A percentile compares a stretch with the other conserved stretches of the same genome.
Conservation (phyloP, 148 eudicot genomes). For the Silene conica region DNA sequence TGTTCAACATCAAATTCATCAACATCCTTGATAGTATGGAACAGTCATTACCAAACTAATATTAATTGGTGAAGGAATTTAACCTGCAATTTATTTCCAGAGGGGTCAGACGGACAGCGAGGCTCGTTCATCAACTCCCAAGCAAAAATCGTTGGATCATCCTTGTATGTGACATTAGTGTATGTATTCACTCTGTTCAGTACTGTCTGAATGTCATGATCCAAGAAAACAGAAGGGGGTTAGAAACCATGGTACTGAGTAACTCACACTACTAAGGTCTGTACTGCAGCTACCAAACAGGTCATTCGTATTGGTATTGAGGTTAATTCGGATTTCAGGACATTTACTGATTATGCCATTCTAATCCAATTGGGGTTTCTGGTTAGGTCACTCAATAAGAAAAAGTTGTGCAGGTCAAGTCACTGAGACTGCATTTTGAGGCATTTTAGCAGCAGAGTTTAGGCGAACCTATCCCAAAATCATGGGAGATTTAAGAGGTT, state of each 20-base stretch:
- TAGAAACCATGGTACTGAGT: background rate
- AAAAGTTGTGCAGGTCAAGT: too few species aligned
- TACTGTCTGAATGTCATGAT: constrained; percentile 44
- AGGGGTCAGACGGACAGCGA: constrained; percentile 63
- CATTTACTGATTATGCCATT: too few species aligned
- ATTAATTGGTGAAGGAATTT: background rate
- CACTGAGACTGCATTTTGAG: too few species aligned
- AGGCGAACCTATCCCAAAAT: too few species aligned
- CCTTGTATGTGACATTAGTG: constrained; percentile 77
- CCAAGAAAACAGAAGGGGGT: background rate
- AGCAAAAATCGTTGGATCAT: constrained; percentile 83
- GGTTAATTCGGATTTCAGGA: too few species aligned
- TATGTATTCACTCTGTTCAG: constrained; percentile 69
- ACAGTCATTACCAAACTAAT: background rate
- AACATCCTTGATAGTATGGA: background rate
- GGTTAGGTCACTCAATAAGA: too few species aligned
- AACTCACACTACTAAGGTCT: too few species aligned
- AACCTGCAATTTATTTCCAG: constrained; percentile 78
- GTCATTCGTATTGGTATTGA: too few species aligned
- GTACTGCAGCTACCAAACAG: too few species aligned
- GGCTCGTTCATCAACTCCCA: constrained; percentile 94
- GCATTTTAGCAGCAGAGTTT: too few species aligned
- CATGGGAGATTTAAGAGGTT: too few species aligned
- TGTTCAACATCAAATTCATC: constrained; percentile 20
- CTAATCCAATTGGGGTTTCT: too few species aligned